Evolutionary conservation across 768 basidiomycete genomes (phyloP), one percentile per base, ranked within the genome.

Genomic region (Punctularia strigosozonata): DNA sequence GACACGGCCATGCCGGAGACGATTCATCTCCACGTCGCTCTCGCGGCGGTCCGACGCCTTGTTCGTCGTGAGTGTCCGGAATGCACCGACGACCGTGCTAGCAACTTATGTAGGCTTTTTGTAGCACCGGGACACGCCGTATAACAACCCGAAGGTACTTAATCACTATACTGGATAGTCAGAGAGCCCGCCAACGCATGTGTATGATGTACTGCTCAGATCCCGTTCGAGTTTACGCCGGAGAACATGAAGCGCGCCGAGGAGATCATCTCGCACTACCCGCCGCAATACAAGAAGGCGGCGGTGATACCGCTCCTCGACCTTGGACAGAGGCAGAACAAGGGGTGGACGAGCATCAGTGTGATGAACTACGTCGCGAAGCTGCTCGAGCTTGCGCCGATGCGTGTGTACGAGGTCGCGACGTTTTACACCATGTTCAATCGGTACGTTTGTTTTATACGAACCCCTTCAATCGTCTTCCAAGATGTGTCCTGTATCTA

Each of bases 381-480:
- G 47, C 66, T 94, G 23, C 71, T 98, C 22, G 89, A 84, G 52
- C 83, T 99, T 75, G 88, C 85, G 7, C 87, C 88, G 38, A 98
- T 99, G 95, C 84, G 95, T 7, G 95, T 97, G 2, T 99, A 99
- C 58, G 95, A 99, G 62, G 95, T 99, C 37, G 94, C 94, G 14
- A 92, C 90, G 12, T 99, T 99, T 66, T 99, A 99, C 62, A 99
- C 95, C 50, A 98, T 99, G 94, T 98, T 97, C 73, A 99, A 97
- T 68, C 76, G 92, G 88, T 88, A 42, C 51, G 73, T 46, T 22
- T 14, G 39, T 25, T 40, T 33, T 25, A 17, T 14, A n/a, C n/a
- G 24, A 31, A 20, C 20, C 21, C 28, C 28, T 15, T 30, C 28
- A 10, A 15, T 15, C 15, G 10, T 30, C n/a, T n/a, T n/a, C n/a